phyloP scores from a whole-genome alignment of 108 stramenopile genomes.

The Cyclotella kingstonii region DNA sequence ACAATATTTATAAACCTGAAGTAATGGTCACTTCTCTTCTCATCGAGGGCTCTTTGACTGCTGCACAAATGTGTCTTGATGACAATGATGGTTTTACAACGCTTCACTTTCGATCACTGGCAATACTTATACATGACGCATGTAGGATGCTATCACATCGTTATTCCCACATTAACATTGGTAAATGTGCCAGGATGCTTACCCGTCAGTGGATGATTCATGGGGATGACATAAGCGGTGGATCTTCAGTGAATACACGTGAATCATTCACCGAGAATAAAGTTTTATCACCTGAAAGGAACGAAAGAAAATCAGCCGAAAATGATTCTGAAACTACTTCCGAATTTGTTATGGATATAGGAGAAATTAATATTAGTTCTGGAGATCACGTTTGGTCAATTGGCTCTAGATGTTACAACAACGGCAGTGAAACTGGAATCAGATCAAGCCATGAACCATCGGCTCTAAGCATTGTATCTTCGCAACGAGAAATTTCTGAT shows the following conservation, averaged over 20 bases:
- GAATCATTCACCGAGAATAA: conserved; percentile 6
- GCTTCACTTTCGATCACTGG: conserved; percentile 60
- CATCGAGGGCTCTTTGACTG: conserved; percentile 56
- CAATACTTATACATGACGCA: conserved; percentile 57
- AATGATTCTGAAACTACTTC: conserved; percentile 67
- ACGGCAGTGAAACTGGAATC: conserved; percentile 8
- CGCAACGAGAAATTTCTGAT: conserved; percentile 62
- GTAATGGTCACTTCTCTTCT: conserved; percentile 63
- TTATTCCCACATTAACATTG: conserved; percentile 76
- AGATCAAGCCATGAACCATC: conserved; percentile 68
- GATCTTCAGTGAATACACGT: conserved; percentile 1
- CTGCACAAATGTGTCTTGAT: conserved; percentile 55
- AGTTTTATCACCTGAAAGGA: conserved; percentile 1
- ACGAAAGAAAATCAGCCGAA: conserved; percentile 4
- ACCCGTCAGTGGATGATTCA: conserved; percentile 70
- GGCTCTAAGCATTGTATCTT: conserved; percentile 42
- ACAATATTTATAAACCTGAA: conserved; percentile 54
- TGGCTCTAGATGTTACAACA: conserved; percentile 2
- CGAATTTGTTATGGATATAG: conserved; percentile 85
- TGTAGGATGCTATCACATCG: conserved; percentile 59
- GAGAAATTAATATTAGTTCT: conserved; percentile 40
- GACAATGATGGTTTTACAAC: conserved; percentile 45
- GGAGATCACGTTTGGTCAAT: conserved; percentile 43
- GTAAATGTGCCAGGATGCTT: conserved; percentile 39
- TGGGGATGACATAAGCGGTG: conserved; percentile 46